A percentile compares a stretch with the other conserved stretches of the same genome.
Conservation (phyloP, 2,329 filamentous ascomycete species). For the Esteya vermicola region DNA sequence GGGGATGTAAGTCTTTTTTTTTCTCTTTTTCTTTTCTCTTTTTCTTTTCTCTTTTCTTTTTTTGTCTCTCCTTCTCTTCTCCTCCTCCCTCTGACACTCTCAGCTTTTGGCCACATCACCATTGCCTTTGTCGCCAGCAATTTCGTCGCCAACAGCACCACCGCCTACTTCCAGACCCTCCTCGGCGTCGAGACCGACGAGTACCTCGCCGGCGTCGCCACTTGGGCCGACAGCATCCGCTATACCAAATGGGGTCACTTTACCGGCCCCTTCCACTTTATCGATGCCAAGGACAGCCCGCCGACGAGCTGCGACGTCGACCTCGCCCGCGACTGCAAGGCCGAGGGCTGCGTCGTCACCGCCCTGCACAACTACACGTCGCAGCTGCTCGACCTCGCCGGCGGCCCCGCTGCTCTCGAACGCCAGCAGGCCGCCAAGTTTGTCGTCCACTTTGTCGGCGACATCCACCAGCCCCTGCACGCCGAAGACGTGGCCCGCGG, state of each 20-base stretch:
- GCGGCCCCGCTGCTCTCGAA: conserved; percentile 25
- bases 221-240: conserved; percentile 53
- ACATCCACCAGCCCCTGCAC: conserved; percentile 56
- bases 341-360: conserved; percentile 45
- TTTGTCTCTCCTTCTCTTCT: background rate
- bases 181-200: conserved; percentile 38
- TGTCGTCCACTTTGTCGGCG: conserved; percentile 53
- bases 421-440: conserved; percentile 50
- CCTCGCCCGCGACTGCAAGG: conserved; percentile 46
- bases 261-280: conserved; percentile 52
- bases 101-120: conserved; percentile 50
- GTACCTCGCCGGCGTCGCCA: conserved; percentile 49
- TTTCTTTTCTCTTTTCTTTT: background rate
- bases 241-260: conserved; percentile 51
- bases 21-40: background rate
- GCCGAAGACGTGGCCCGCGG: conserved; percentile 49
- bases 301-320: conserved; percentile 42
- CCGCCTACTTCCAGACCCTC: conserved; percentile 40
- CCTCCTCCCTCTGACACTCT: background rate
- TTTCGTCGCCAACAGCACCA: conserved; percentile 42
- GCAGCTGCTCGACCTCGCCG: conserved; percentile 30
- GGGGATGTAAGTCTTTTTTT: conserved; percentile 23
- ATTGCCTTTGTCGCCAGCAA: conserved; percentile 48
- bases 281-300: conserved; percentile 51
- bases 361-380: conserved; percentile 47